Evolutionary conservation across 805 yeast genomes (phyloP), one percentile per base, ranked within the genome.

Genomic region (Kodamaea kakaduensis): DNA sequence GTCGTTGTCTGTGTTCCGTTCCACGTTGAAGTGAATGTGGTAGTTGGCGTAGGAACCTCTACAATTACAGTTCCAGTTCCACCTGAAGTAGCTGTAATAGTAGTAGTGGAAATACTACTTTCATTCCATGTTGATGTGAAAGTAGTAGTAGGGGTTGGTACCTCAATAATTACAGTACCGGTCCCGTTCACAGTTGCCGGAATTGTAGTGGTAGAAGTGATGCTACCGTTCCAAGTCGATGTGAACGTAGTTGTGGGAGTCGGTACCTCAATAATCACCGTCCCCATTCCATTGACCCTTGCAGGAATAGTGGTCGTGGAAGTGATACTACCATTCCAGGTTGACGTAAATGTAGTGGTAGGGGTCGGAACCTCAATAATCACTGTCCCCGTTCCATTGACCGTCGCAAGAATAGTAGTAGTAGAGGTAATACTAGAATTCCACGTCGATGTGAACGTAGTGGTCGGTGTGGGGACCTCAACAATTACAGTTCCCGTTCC

Each of bases 221-320:
- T 24, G 10, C 14, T 26, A 10, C 30, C 32, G 3, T 34, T 31
- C 14, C 27, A 31, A 8, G 41, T 27, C 17, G n/a, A 25, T n/a
- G 27, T 32, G 9, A 27, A n/a, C 6, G 37, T 34, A 4, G 22
- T 23, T 6, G 14, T 24, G 9, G 44, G 27, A 8, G 27, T 22
- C 10, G 50, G 50, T 17, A 44, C 32, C 13, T 41, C 42, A n/a
- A 47, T 36, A 3, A 38, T 19, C 3, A 46, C 47, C 1, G 50
- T 37, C 12, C 28, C 46, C 12, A 24, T 42, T n/a, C 29, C 43
- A 6, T 44, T 47, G 4, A 25, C 19, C 5, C 34, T 16, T 3
- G 36, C 34, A 6, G 31, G 31, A 1, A 16, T 12, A 25, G 38
- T 38, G 17, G 32, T 25, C 3, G 39, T 38, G 10, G 15, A 7